Evolutionary conservation across 1,284 basidiomycete genomes (phyloP).

Genomic region (Papiliotrema fonsecae): DNA sequence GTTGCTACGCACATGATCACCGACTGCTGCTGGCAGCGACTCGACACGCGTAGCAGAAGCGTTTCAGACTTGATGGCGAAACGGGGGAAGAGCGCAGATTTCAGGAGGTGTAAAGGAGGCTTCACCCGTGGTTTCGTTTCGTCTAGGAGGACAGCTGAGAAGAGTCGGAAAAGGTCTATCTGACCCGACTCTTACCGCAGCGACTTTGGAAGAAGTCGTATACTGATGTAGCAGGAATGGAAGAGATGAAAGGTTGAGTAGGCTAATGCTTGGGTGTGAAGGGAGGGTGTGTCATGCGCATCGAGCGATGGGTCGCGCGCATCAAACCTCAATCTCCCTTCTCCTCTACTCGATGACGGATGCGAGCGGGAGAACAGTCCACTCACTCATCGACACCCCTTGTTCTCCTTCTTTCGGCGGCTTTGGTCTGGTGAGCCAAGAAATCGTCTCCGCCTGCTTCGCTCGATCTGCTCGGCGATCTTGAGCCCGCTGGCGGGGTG

Average conservation of each 20-base stretch:
- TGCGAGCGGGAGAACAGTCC: neutral
- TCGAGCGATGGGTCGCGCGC: neutral
- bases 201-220: too few species aligned
- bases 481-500: slow-evolving; percentile 1
- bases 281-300: too few species aligned
- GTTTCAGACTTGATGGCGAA: neutral
- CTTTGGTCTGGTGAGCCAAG: slow-evolving; percentile 5
- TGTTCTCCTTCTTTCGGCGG: neutral
- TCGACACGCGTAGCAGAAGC: neutral
- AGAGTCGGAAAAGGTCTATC: too few species aligned
- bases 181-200: too few species aligned
- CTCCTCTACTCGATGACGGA: too few species aligned
- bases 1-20: neutral
- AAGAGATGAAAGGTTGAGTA: neutral
- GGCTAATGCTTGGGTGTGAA: neutral
- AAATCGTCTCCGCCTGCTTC: slow-evolving; percentile 4
- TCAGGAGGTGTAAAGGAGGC: neutral
- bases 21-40: neutral
- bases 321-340: too few species aligned
- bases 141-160: too few species aligned
- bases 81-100: neutral
- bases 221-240: too few species aligned
- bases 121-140: too few species aligned
- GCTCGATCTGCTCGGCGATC: neutral
- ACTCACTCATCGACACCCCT: slow-evolving; percentile 2